Base-by-base conservation (phyloP, 805 yeast species). In the Spathaspora arborariae region DNA sequence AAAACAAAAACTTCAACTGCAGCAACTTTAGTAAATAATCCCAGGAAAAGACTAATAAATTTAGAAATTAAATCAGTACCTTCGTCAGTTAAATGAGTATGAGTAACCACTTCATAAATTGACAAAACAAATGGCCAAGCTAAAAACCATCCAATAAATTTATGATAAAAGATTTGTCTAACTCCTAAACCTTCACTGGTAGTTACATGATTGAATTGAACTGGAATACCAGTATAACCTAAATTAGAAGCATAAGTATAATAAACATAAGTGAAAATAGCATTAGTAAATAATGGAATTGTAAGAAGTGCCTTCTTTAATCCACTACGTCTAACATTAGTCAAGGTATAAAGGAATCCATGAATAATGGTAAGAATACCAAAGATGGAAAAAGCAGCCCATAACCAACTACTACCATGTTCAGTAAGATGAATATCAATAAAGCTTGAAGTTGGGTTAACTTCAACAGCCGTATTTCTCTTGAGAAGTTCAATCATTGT, bases 321-420 rank as follows among this genome's bases (percentile, higher is more conserved):
- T 41, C 65, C 65, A 33, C 53, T 45, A 13, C 51, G 56, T 24
- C 50, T 42, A 20, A 61, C 55, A 21, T 54, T 50, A 18, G 64
- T 57, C 33, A 64, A 56, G 11, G 56, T 57, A 42, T 57, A 66
- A 38, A 62, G 37, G 7, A 53, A 47, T 5, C 39, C 48, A 46
- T 63, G 63, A 22, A 51, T 55, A 35, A 67, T 41, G 13, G 79
- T 57, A n/a, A 71, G 57, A 0, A 71, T 41, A 16, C 68, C 68
- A 54, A 80, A 75, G 34, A 79, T 44, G 4, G 78, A 60, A 56
- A 82, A 81, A 11, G 68, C 82, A 1, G 87, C 76, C 86, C 86
- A 82, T 52, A 78, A 69, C 86, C 85, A 82, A 59, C 78, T 79
- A 7, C 85, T 80, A 59, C 88, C 87, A 55, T 76, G 79, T 11